Percentiles rank a stretch among this genome's conserved stretches.
phyloP scores from a whole-genome alignment of 2,329 filamentous ascomycete species.

The Beauveria rudraprayagi region DNA sequence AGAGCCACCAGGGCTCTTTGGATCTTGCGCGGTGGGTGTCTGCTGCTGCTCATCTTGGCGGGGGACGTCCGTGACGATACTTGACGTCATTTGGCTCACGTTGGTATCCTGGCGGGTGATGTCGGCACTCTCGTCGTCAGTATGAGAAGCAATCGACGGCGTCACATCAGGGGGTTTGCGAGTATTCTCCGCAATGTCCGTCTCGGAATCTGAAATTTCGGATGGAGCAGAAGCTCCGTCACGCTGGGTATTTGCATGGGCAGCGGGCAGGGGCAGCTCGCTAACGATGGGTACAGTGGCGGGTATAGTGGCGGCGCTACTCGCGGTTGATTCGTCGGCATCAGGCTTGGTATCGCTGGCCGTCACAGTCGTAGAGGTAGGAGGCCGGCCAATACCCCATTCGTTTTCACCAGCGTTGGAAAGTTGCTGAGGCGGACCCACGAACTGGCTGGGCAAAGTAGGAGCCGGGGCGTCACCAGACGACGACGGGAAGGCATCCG shows the following conservation, averaged over 20 bases:
- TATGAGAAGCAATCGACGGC: not conserved
- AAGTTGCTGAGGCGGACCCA: not conserved
- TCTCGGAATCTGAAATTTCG: not conserved
- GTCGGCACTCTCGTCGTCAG: not conserved
- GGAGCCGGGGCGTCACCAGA: not conserved
- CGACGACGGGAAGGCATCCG: not conserved
- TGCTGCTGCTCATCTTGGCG: not conserved
- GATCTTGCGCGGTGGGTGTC: not conserved
- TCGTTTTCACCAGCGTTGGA: not conserved
- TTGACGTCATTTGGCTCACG: not conserved
- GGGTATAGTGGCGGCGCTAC: not conserved
- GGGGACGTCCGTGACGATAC: not conserved
- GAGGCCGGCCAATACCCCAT: not conserved
- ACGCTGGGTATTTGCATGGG: not conserved
- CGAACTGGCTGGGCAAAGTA: not conserved
- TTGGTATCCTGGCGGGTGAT: not conserved
- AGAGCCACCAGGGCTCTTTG: not conserved
- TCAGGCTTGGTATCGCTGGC: not conserved
- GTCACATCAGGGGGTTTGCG: constrained; percentile 1
- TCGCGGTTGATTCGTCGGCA: not conserved
- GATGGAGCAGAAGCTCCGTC: not conserved
- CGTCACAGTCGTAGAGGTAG: not conserved
- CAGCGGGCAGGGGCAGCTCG: not conserved
- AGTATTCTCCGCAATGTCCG: not conserved
- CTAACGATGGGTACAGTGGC: not conserved